Base-by-base conservation (phyloP, 345 rosid species). In the Eucalyptus marginata region DNA sequence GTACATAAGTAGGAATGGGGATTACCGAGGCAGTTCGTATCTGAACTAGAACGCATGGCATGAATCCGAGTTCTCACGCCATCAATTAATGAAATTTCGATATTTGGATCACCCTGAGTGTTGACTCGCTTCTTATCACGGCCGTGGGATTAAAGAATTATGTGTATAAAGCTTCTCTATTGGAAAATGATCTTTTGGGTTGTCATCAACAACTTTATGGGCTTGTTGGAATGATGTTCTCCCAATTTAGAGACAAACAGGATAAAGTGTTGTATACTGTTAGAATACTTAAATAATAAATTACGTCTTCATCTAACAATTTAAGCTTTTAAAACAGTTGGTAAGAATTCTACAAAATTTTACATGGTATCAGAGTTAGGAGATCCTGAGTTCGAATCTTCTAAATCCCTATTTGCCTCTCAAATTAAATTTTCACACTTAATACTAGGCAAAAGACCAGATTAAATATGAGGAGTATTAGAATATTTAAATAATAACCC, bases 221-320 rank as follows among this genome's bases (percentile, higher is more conserved):
- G 13, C 6, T 36, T 11, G 3, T 4, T 1, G 4, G 43, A 33
- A 31, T 13, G 1, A 16, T 68, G 80, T 68, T 36, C 43, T 68
- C 24, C 24, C 10, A 5, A 29, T 62, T 62, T 62, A 31, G 4
- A 64, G 76, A 14, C 17, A n/a, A 64, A 33, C 3, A n/a, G 1
- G 11, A 31, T 16, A 31, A 31, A 8, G 22, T 29, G 71, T 62
- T 62, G 13, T 29, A 52, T 52, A 52, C 4, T 52, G 3, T 7
- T 52, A 52, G 10, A 52, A 1, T 52, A 18, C 58, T 52, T 18
- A 52, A 52, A 52, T 52, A 52, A 20, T 52, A 1, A 52, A 20
- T 3, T 52, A 52, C 0, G 10, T 0, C 0, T 52, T 20, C 0
- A 18, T 52, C 5, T 20, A 52, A 52, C 24, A 18, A 0, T 7